Percentiles rank a stretch among this genome's conserved stretches.
Conservation (phyloP, 23 red algal genomes). For the Rhodosorus marinus region DNA sequence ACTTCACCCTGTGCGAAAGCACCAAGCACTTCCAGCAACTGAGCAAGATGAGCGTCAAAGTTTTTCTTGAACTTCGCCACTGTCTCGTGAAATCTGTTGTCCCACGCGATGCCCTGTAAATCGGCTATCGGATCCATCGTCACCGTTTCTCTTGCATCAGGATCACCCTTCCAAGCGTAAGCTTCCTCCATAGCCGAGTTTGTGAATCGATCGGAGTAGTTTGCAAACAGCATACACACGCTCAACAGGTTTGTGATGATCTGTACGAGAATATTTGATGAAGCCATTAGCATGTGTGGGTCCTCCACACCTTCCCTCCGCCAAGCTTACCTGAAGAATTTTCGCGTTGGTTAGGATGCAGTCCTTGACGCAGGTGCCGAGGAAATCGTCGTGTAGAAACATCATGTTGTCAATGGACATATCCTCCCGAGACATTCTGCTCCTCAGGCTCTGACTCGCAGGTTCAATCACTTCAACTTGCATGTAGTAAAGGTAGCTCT, state of each 20-base stretch:
- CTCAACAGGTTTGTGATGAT: conserved; percentile 13
- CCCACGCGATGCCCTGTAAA: neutral
- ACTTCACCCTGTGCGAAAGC: conserved; percentile 1
- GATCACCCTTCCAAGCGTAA: neutral
- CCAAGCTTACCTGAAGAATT: conserved; percentile 13
- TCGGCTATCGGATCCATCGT: neutral
- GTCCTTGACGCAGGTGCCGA: conserved; percentile 28
- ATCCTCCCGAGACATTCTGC: conserved; percentile 1
- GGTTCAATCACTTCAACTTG: conserved; percentile 51
- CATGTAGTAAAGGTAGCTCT: conserved; percentile 40
- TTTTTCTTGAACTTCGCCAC: neutral
- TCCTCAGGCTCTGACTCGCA: conserved; percentile 20
- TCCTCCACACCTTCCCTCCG: too few species aligned
- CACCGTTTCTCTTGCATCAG: neutral
- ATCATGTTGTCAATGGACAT: conserved; percentile 61
- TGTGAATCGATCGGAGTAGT: conserved; percentile 28
- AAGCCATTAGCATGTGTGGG: too few species aligned
- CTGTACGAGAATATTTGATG: too few species aligned
- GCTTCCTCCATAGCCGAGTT: neutral
- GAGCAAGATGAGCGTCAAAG: conserved; percentile 4
- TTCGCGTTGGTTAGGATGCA: conserved; percentile 36
- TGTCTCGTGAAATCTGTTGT: neutral
- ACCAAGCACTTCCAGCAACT: conserved; percentile 5
- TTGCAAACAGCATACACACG: conserved; percentile 29
- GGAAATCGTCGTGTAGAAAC: conserved; percentile 27